Base-by-base conservation (phyloP, 192 early-diverging fungal species). In the Spinellus fusiger region DNA sequence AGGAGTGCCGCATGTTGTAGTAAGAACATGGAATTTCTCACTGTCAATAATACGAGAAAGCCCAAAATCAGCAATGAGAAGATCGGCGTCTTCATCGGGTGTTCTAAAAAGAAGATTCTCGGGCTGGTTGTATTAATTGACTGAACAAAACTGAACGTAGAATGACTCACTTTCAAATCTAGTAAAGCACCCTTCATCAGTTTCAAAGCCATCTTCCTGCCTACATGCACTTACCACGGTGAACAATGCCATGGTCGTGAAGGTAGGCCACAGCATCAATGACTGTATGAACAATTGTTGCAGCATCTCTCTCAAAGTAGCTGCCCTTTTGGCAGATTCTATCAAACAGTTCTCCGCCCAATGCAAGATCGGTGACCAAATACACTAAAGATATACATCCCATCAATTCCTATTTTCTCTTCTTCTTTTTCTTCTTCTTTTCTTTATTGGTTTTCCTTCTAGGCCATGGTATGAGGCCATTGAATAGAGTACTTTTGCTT, bases 271-370 rank as follows among this genome's bases (percentile, higher is more conserved):
- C 85, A 13, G 91, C 93, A 26, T 82, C 79, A 32, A 89, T 74
- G 44, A 98, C 82, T 37, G 84, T 87, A 27, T 77, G 73, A 32
- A 97, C 80, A 44, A 96, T 83, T 34, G 81, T 56, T 7, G 89
- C 88, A 2, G 92, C 94, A 59, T 95, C 93, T 3, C 71, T 56
- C 70, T 98, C 96, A 60, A 76, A 80, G 50, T 89, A 89, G 54
- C 58, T 83, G 49, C 69, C 85, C 75, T 82, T 80, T 49, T 70
- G 78, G 64, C 71, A 83, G 54, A 98, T 89, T 31, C 89, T 77
- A 63, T 96, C 90, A 70, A 96, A 97, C 27, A 99, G 74, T 73
- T 99, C 96, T 23, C 95, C 95, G 31, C 96, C 96, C 5, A 79
- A 80, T 28, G 85, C 88, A 48, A 87, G 70, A 62, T 91, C 91